These are phyloP conservation scores for Kalanchoe fedtschenkoi DNA, from an alignment of 164 flowering plant species.

Conservation along the genomic window DNA sequence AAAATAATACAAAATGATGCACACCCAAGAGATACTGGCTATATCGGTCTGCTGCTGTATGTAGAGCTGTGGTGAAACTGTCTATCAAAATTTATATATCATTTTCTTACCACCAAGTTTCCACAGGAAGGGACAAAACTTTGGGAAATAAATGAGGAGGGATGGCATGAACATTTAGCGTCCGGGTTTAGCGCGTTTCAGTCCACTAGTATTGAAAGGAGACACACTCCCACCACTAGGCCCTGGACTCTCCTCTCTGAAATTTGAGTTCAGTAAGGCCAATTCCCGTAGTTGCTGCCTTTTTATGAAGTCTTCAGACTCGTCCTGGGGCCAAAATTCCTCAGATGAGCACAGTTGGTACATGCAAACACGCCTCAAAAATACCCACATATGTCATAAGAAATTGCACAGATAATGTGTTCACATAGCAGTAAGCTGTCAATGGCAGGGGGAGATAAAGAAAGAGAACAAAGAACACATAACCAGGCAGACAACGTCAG, in stretches of 20 bases:
- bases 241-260: slow-evolving; percentile 93
- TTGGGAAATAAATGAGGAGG: background rate
- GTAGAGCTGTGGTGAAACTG: background rate
- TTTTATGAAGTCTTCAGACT: slow-evolving; percentile 83
- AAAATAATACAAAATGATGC: background rate
- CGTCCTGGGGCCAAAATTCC: slow-evolving; percentile 47
- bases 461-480: background rate
- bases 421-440: too few species aligned
- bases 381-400: background rate
- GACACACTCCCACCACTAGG: slow-evolving; percentile 95
- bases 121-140: background rate
- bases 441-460: background rate
- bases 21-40: background rate
- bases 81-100: background rate
- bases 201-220: slow-evolving; percentile 82
- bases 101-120: background rate
- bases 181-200: slow-evolving; percentile 95
- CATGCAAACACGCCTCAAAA: background rate
- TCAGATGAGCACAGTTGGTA: background rate
- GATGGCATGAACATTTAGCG: slow-evolving; percentile 27
- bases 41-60: background rate
- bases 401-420: background rate
- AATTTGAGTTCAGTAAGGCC: slow-evolving; percentile 78
- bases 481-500: background rate
- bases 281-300: slow-evolving; percentile 89